A percentile compares a stretch with the other conserved stretches of the same genome.
Conservation (phyloP, 306 rosid species). For the Alnus glutinosa region DNA sequence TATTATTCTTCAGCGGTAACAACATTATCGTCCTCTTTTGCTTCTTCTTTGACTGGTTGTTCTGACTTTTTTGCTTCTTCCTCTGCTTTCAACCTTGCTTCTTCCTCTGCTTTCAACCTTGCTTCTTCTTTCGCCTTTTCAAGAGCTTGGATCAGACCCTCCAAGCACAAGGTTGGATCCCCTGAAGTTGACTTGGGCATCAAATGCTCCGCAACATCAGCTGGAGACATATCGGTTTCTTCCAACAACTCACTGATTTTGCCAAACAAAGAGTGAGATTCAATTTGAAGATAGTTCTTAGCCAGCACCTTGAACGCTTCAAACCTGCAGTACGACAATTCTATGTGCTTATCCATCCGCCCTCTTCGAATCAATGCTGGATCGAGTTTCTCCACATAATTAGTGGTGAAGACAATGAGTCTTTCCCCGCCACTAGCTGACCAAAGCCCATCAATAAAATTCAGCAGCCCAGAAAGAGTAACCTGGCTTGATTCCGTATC, state of each 20-base stretch:
- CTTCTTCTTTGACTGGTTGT: constrained; percentile 20
- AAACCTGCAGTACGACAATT: constrained; percentile 59
- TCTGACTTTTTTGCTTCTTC: constrained; percentile 34
- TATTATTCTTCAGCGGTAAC: background rate
- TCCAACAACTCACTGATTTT: constrained; percentile 36
- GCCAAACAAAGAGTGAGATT: constrained; percentile 44
- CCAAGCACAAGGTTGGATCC: constrained; percentile 36
- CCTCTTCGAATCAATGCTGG: constrained; percentile 83
- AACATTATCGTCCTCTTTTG: constrained; percentile 7
- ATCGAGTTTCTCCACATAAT: constrained; percentile 73
- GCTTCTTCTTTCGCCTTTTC: constrained; percentile 42
- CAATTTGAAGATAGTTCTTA: constrained; percentile 55
- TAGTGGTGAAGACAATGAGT: constrained; percentile 78
- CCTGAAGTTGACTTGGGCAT: constrained; percentile 57
- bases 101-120: constrained; percentile 2
- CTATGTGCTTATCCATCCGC: constrained; percentile 85
- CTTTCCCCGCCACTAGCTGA: constrained; percentile 78
- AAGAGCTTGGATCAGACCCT: constrained; percentile 54
- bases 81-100: no score
- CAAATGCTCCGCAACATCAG: constrained; percentile 87
- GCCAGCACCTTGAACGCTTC: constrained; percentile 74
- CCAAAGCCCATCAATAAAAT: constrained; percentile 89
- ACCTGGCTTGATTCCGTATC: constrained; percentile 46
- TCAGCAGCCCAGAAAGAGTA: constrained; percentile 70
- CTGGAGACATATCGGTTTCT: constrained; percentile 56